Percentiles rank a stretch among this genome's conserved stretches.
Conservation (phyloP, 2,329 filamentous ascomycete genomes). For the Ascochyta koolunga region DNA sequence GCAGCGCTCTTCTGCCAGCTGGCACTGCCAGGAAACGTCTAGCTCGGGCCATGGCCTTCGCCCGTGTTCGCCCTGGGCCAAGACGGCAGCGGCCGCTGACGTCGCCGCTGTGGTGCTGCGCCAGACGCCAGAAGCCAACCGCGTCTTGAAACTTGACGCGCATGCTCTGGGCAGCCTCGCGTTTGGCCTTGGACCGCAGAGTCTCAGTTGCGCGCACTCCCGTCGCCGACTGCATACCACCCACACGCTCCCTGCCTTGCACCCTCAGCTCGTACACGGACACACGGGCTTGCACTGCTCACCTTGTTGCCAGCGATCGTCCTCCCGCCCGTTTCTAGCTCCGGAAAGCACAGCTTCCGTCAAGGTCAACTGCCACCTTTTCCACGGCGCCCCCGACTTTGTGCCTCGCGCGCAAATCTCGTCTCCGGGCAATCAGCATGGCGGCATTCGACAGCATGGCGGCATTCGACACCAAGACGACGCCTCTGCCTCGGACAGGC, state of each 20-base stretch:
- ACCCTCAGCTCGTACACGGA: conserved; percentile 14
- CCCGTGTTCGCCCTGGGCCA: conserved; percentile 2
- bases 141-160: conserved; percentile 26
- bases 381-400: background rate
- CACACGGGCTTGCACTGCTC: conserved; percentile 15
- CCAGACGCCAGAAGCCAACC: too few relatives aligned
- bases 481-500: conserved; percentile 11
- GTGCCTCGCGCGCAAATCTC: background rate
- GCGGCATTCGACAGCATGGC: conserved; percentile 26
- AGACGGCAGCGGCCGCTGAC: conserved; percentile 31
- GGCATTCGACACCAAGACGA: conserved; percentile 21
- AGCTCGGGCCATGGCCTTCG: background rate
- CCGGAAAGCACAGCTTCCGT: conserved; percentile 28
- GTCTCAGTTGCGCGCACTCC: conserved; percentile 5
- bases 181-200: conserved; percentile 19
- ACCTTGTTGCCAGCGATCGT: conserved; percentile 21
- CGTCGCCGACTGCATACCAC: conserved; percentile 10
- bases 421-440: conserved; percentile 18
- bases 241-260: background rate
- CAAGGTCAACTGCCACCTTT: conserved; percentile 9
- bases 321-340: conserved; percentile 21
- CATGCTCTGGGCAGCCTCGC: conserved; percentile 12
- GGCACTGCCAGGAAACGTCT: background rate
- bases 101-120: conserved; percentile 31
- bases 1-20: background rate